A percentile compares a stretch with the other conserved stretches of the same genome.
Evolutionary conservation across 1,284 basidiomycete genomes (phyloP).

Genomic region (Heterobasidion parviporum): DNA sequence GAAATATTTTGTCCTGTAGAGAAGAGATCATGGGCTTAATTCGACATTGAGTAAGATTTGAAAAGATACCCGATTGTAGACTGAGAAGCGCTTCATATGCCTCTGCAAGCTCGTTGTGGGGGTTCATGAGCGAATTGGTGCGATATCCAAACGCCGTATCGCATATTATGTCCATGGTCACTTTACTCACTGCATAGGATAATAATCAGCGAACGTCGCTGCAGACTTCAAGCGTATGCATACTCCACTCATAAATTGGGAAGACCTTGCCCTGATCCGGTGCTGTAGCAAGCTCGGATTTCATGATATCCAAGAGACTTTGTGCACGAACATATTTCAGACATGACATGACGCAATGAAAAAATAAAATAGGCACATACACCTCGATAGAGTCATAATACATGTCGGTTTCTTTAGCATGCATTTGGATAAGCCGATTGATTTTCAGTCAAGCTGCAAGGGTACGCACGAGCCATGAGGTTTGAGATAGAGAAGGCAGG

Average conservation of each 20-base stretch:
- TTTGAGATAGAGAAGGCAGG: constrained; percentile 40
- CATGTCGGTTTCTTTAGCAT: constrained; percentile 34
- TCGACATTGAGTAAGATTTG: neutral
- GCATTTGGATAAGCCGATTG: neutral
- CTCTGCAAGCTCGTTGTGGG: constrained; percentile 36
- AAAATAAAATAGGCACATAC: constrained; percentile 19
- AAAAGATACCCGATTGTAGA: constrained; percentile 29
- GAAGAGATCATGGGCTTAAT: neutral
- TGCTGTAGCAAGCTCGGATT: constrained; percentile 21
- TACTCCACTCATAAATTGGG: constrained; percentile 40
- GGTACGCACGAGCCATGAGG: constrained; percentile 35
- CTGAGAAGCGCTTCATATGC: constrained; percentile 36
- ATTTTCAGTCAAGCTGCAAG: neutral
- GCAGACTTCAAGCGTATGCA: constrained; percentile 10
- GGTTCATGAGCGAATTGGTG: constrained; percentile 36
- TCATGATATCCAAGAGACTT: constrained; percentile 33
- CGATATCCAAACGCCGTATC: constrained; percentile 40
- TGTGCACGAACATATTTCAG: neutral
- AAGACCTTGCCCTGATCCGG: constrained; percentile 22
- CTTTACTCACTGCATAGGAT: constrained; percentile 33
- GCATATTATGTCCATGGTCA: constrained; percentile 43
- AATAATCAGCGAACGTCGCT: neutral
- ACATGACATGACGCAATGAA: neutral
- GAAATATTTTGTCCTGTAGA: constrained; percentile 28
- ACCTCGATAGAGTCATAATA: constrained; percentile 37